Base-by-base conservation (phyloP, 177 flowering plant genomes). In the Tripterygium wilfordii region DNA sequence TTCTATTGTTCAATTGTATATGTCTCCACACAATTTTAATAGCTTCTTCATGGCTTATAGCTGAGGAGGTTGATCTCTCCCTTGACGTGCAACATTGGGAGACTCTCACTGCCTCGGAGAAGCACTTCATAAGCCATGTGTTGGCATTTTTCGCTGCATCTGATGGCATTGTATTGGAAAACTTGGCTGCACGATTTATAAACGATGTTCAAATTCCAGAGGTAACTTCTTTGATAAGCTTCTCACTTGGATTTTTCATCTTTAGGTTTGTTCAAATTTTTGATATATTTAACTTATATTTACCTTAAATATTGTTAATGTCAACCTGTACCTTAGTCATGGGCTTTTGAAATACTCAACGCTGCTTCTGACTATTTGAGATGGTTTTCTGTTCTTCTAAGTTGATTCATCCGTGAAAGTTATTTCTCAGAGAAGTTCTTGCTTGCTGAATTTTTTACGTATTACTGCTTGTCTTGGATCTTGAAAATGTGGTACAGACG, bases 81-180 rank as follows among this genome's bases (percentile, higher is more conserved):
- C 66, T 60, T 15, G 96, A 85, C 62, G 45, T 72, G 32, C 75
- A 54, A 42, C 95, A 85, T 1, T 85, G 94, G 91, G 78, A 69
- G 35, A 39, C 53, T 16, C 60, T 84, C 21, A 50, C 82, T 17
- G 56, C 31, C 36, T 68, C 80, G 7, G 96, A 88, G 63, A 77
- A 73, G 48, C 83, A 81, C 67, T 88, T 88, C 51, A 65, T 88
- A 49, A 74, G 80, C 42, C 95, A 88, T 54, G 74, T 85, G 3
- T 58, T 88, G 18, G 96, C 96, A 18, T 88, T 85, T 57, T 88
- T 88, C 47, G 96, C 96, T 41, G 81, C 95, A 30, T 85, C 96
- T 42, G 96, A 88, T 71, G 96, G 96, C 43, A 88, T 88, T 45
- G 96, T 88, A 35, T 57, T 88, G 61, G 95, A 88, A 63, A 88